Base-by-base conservation (phyloP, 176 grass and related monocot genomes). In the Cenchrus purpureus region DNA sequence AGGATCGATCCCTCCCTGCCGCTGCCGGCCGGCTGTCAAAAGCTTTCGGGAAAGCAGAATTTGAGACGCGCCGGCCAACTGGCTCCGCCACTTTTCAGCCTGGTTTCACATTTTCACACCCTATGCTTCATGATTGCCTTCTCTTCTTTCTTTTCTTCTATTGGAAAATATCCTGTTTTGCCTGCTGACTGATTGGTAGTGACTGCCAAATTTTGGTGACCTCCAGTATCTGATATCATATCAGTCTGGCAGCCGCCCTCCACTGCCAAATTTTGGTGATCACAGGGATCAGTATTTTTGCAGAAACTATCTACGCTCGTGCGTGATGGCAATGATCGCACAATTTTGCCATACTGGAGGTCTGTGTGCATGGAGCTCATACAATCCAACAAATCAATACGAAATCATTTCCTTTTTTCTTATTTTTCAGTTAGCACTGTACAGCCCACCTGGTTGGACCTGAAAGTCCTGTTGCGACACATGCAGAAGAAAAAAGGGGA, bases 51-150 rank as follows among this genome's bases (percentile, higher is more conserved):
- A 65, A 69, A 78, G 12, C 7, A 40, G 28, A 72, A 50, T 2
- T 46, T n/a, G 64, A 49, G 64, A 77, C 58, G 79, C 64, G 44
- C 29, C 12, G 54, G 45, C 20, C 65, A 82, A 68, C 65, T 64
- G 73, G 55, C 32, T 48, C 0, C 25, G 4, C 60, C 12, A 43
- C 66, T 82, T 50, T 13, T 54, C 75, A 75, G 44, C 75, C 69
- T 56, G 53, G 73, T 75, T 45, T 84, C 58, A 58, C 68, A 6
- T 66, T 32, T 44, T 22, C 40, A 25, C 1, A 46, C 59, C 68
- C 28, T 31, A 8, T 3, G 19, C 28, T 68, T 11, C 7, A 37
- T 76, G 50, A 22, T 65, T 15, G 31, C 34, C 55, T 46, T 46
- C 17, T 32, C 15, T 29, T 6, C 16, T 43, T 43, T 9, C 7